A percentile compares a stretch with the other conserved stretches of the same genome.
Conservation (phyloP, 768 basidiomycete species). For the Termitomyces sp. region DNA sequence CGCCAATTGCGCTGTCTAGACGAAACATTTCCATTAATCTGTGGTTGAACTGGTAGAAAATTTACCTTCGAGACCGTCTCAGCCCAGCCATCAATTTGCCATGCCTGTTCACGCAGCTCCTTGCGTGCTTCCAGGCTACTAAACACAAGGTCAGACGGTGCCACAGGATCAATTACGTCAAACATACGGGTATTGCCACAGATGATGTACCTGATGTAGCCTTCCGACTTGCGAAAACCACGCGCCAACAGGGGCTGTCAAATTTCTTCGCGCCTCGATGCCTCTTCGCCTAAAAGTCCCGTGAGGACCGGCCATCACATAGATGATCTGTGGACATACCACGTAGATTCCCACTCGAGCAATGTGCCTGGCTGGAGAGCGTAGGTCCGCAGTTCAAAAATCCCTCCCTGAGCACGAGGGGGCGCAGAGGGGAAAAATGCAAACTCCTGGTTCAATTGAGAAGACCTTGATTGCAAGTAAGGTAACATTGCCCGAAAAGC, state of each 20-base stretch:
- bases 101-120: constrained; percentile 81
- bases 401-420: constrained; percentile 79
- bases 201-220: constrained; percentile 86
- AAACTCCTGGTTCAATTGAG: constrained; percentile 89
- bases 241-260: constrained; percentile 82
- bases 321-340: constrained; percentile 40
- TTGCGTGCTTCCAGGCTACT: constrained; percentile 78
- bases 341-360: constrained; percentile 92
- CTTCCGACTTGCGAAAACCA: constrained; percentile 89
- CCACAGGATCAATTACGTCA: constrained; percentile 5
- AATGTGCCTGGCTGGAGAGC: constrained; percentile 83
- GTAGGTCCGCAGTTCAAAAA: constrained; percentile 92
- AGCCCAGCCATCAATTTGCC: constrained; percentile 94
- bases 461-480: constrained; percentile 61
- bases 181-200: constrained; percentile 94
- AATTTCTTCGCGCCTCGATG: constrained; percentile 87
- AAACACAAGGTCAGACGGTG: constrained; percentile 7
- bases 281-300: constrained; percentile 67
- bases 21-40: constrained; percentile 1
- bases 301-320: constrained; percentile 1
- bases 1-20: constrained; percentile 83
- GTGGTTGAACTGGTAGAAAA: constrained; percentile 2
- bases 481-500: constrained; percentile 76
- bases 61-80: constrained; percentile 87
- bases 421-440: constrained; percentile 91